These are phyloP conservation scores for Wilcoxina mikolae DNA, from an alignment of 495 filamentous ascomycete species.

Conservation along the genomic window DNA sequence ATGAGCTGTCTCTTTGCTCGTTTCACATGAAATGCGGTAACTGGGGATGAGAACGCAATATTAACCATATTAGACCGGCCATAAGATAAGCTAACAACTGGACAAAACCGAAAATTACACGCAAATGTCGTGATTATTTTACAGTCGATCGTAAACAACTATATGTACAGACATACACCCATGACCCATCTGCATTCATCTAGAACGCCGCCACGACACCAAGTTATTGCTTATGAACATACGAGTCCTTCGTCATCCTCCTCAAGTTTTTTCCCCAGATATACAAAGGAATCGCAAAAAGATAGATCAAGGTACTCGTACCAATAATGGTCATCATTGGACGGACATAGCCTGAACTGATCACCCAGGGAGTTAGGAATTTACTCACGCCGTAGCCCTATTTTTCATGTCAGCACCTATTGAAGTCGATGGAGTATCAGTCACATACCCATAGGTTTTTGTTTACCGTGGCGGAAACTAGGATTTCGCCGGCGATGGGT, in stretches of 20 bases:
- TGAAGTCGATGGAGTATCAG: not conserved
- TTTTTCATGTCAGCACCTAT: not conserved
- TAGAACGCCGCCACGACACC: too few relatives aligned
- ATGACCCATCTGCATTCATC: too few relatives aligned
- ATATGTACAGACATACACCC: too few relatives aligned
- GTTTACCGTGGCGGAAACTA: conserved; percentile 46
- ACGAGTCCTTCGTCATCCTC: not conserved
- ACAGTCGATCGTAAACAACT: too few relatives aligned
- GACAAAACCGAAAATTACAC: too few relatives aligned
- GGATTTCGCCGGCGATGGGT: conserved; percentile 43
- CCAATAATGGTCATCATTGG: conserved; percentile 1
- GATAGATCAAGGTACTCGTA: not conserved
- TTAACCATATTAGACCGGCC: too few relatives aligned
- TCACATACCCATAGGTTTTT: conserved; percentile 41
- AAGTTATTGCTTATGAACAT: too few relatives aligned
- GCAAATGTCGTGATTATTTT: too few relatives aligned
- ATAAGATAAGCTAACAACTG: too few relatives aligned
- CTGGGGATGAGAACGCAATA: too few relatives aligned
- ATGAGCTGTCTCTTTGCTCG: too few relatives aligned
- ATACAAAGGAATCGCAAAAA: conserved; percentile 2
- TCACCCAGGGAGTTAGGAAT: conserved; percentile 4
- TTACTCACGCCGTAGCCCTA: conserved; percentile 1
- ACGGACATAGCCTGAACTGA: not conserved
- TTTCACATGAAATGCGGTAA: too few relatives aligned
- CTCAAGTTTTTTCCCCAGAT: conserved; percentile 6